These are phyloP conservation scores for Agrocybe chaxingu DNA, from an alignment of 768 basidiomycete species.

Conservation along the genomic window DNA sequence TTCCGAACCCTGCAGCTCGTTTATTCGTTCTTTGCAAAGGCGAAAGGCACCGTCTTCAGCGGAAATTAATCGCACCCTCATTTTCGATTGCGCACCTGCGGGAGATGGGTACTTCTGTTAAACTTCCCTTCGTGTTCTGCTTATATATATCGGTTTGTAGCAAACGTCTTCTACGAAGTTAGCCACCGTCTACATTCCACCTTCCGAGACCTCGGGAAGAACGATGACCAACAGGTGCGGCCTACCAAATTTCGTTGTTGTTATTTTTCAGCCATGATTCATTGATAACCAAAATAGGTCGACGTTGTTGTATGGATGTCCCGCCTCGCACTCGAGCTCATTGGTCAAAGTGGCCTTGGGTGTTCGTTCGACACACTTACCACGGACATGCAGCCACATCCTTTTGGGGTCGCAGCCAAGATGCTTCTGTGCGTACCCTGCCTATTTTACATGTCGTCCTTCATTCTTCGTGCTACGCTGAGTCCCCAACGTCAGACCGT, in stretches of 20 bases:
- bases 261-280: background rate
- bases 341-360: constrained; percentile 48
- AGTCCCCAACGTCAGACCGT: constrained; percentile 7
- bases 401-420: constrained; percentile 28
- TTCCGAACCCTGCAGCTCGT: background rate
- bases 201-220: constrained; percentile 19
- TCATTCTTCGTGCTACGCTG: background rate
- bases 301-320: constrained; percentile 36
- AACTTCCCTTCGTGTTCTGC: background rate
- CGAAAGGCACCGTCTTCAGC: constrained; percentile 37
- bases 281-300: constrained; percentile 19
- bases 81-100: constrained; percentile 42
- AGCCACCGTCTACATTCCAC: constrained; percentile 25
- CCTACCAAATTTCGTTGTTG: background rate
- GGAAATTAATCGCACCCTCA: constrained; percentile 42
- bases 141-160: constrained; percentile 12
- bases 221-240: constrained; percentile 27
- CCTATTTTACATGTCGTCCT: background rate
- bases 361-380: constrained; percentile 38
- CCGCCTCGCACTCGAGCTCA: constrained; percentile 44
- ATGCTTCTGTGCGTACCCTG: constrained; percentile 23
- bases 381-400: constrained; percentile 25
- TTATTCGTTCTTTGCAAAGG: constrained; percentile 21
- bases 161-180: constrained; percentile 31
- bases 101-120: constrained; percentile 17